phyloP scores from a whole-genome alignment of 768 basidiomycete species.

The Zangia roseola region DNA sequence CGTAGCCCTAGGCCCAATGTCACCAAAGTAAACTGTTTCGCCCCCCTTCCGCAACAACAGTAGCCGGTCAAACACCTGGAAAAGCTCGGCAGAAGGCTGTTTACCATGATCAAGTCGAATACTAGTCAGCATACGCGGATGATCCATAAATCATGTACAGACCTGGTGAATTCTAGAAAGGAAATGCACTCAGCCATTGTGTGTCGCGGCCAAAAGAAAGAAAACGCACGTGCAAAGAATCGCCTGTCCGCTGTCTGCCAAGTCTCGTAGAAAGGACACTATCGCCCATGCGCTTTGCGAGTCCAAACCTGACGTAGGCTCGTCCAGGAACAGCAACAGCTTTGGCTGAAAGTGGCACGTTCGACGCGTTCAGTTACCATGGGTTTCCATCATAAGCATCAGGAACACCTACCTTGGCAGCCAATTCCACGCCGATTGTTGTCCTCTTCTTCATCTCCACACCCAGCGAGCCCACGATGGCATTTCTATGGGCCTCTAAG shows the following conservation, averaged over 20 bases:
- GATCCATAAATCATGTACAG: not conserved
- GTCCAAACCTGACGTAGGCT: conserved; percentile 86
- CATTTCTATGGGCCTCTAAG: conserved; percentile 62
- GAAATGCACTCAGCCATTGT: not conserved
- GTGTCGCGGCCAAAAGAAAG: not conserved
- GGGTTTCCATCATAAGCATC: too few species aligned
- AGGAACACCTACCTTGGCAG: conserved; percentile 52
- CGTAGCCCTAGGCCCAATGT: conserved; percentile 59
- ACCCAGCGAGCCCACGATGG: conserved; percentile 63
- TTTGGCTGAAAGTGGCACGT: conserved; percentile 57
- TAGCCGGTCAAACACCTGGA: conserved; percentile 77
- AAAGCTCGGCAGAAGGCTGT: conserved; percentile 77
- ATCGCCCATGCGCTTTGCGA: conserved; percentile 88
- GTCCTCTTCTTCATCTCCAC: conserved; percentile 78
- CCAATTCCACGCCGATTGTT: conserved; percentile 85
- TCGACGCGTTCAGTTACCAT: not conserved
- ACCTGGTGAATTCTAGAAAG: conserved; percentile 43
- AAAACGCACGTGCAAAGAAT: conserved; percentile 82
- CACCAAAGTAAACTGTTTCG: conserved; percentile 64
- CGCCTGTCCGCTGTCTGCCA: conserved; percentile 81
- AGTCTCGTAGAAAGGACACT: conserved; percentile 66
- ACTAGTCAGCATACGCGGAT: not conserved
- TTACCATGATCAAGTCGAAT: conserved; percentile 12
- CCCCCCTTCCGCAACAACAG: conserved; percentile 79
- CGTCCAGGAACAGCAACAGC: conserved; percentile 82